These are phyloP conservation scores for Ceratocystis colombiana DNA, from an alignment of 2,329 filamentous ascomycete species.

Conservation along the genomic window DNA sequence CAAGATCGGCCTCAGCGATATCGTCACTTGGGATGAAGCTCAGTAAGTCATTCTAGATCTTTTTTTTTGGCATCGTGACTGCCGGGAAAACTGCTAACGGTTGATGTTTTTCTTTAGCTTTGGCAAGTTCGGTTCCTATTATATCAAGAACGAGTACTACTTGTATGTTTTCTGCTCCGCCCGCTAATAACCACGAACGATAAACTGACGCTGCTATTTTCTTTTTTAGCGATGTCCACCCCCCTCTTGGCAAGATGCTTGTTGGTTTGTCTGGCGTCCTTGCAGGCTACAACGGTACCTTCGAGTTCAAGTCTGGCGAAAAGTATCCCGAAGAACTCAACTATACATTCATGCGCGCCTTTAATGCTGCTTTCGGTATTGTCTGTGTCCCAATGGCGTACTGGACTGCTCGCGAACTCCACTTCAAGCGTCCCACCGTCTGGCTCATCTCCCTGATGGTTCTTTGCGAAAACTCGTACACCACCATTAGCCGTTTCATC, in stretches of 20 bases:
- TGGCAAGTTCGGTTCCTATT: conserved; percentile 97
- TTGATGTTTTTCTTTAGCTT: conserved; percentile 44
- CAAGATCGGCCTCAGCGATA: conserved; percentile 58
- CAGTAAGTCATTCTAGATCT: conserved; percentile 40
- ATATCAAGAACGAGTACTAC: conserved; percentile 98
- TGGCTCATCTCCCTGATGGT: conserved; percentile 97
- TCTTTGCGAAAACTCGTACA: conserved; percentile 97
- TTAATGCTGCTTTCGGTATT: conserved; percentile 92
- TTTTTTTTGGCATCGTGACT: neutral
- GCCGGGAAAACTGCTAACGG: neutral
- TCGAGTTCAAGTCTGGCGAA: conserved; percentile 98
- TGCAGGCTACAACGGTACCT: conserved; percentile 96
- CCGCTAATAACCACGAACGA: neutral
- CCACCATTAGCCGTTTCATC: conserved; percentile 96
- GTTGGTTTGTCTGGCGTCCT: conserved; percentile 93
- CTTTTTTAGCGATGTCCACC: conserved; percentile 51
- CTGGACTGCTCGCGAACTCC: conserved; percentile 84
- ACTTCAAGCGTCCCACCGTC: conserved; percentile 73
- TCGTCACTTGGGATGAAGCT: conserved; percentile 59
- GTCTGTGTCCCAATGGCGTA: conserved; percentile 89
- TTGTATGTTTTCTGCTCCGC: conserved; percentile 42
- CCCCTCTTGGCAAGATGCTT: conserved; percentile 95
- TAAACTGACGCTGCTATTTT: conserved; percentile 4
- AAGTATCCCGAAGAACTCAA: conserved; percentile 87
- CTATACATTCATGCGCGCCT: conserved; percentile 97